Evolutionary conservation across 2,329 filamentous ascomycete species (phyloP), one percentile per base, ranked within the genome.

Genomic region (Alternaria incomplexa): DNA sequence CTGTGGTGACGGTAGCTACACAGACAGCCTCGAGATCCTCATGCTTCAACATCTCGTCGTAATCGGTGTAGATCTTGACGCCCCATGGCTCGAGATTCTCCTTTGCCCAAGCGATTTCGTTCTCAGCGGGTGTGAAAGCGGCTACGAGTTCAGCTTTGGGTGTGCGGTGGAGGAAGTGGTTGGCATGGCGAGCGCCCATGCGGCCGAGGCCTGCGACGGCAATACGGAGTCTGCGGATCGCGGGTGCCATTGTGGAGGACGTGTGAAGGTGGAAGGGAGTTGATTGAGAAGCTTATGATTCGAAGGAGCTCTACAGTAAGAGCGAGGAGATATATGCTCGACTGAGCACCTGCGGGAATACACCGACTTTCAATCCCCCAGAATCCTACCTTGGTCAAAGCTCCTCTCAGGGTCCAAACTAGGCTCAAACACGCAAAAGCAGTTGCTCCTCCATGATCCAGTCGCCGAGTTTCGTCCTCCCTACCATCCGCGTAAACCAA

Each of bases 31-130:
- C 81, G 1, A 88, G 75, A 12, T 84, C 85, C 63, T 83, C 79
- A 63, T 87, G 85, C 75, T 83, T 81, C 56, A 88, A 80, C 85
- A 89, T 86, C 62, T 86, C 82, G 51, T 87, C 85, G 69, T 84
- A 88, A 74, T 86, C 79, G 58, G 77, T 80, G 78, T 88, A 88
- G 22, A 87, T 68, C 56, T 77, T 84, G 50, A 86, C 84, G 11
- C 85, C 86, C 68, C 78, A 84, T 5, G 84, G 85, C 55, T 81
- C 83, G 10, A 88, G 82, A 65, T 85, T 79, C 55, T 77, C 70
- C 64, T 81, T 81, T 5, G 84, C 86, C 86, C 86, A 88, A 67
- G 59, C 79, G 8, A 78, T 62, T 60, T 83, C 81, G 44, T 77
- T 78, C 10, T 76, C 72, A 43, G 81, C 80, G 3, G 82, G 82